A percentile compares a stretch with the other conserved stretches of the same genome.
Evolutionary conservation across 768 basidiomycete species (phyloP).

Genomic region (Tulasnella sp.): DNA sequence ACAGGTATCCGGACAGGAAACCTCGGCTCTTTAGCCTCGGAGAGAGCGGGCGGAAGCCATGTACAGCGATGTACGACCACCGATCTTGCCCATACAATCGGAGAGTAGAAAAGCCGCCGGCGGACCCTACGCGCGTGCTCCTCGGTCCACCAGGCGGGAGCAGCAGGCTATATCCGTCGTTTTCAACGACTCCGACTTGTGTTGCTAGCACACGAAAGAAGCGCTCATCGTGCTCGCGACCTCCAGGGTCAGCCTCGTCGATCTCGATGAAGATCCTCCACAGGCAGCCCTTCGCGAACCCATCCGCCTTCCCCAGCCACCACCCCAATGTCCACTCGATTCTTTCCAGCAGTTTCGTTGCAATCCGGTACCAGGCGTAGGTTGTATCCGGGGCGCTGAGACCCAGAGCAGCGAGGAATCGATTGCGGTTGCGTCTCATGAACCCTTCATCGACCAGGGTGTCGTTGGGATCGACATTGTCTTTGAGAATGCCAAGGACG

Average conservation of each 20-base stretch:
- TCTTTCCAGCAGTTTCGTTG: not conserved
- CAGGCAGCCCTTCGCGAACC: not conserved
- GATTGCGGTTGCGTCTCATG: not conserved
- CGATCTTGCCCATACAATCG: not conserved
- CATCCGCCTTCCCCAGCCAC: not conserved
- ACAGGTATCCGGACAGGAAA: not conserved
- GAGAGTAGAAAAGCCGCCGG: not conserved
- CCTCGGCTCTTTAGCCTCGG: not conserved
- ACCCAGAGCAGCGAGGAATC: not conserved
- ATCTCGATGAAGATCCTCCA: not conserved
- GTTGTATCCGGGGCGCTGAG: not conserved
- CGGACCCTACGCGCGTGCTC: not conserved
- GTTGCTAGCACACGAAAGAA: not conserved
- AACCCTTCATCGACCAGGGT: not conserved
- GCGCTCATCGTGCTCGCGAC: not conserved
- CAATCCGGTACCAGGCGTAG: not conserved
- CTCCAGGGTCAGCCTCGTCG: not conserved
- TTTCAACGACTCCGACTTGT: not conserved
- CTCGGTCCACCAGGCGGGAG: not conserved
- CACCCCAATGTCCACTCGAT: not conserved
- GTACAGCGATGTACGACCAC: not conserved
- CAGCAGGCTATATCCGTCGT: not conserved
- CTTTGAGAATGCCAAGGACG: not conserved
- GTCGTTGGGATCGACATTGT: not conserved
- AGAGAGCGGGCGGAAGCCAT: not conserved